Base-by-base conservation (phyloP, 2,329 filamentous ascomycete species). In the Neofusicoccum cordaticola region DNA sequence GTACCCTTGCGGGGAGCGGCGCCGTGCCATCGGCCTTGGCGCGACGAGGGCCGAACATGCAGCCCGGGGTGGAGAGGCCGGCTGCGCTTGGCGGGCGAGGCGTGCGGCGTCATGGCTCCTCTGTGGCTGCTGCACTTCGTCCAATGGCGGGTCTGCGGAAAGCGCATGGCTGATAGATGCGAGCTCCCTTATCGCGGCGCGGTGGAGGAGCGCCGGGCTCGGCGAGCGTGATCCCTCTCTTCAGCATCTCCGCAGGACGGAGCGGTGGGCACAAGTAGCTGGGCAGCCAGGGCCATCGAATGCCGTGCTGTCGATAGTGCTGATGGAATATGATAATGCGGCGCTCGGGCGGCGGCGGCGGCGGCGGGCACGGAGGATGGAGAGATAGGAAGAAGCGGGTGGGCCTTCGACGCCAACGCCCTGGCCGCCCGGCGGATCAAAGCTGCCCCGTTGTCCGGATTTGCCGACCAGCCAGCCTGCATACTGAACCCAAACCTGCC, bases 381-480 rank as follows among this genome's bases (percentile, higher is more conserved):
- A 58, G 53, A 45, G 56, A 60, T 60, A 60, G 52, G 56, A 60
- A 60, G 11, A 44, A 37, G 12, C 37, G 39, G 22, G 53, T 58
- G 53, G 53, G 34, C 15, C 41, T 57, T 3, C 19, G 19, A 19
- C 19, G 19, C 19, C 19, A 19, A 19, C 19, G 22, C 22, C 22
- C 22, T 22, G 22, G 22, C 22, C 22, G 22, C 22, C 22, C 22
- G 22, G 11, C 51, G 51, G 51, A 56, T 56, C 51, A 56, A 34
- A 56, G 37, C 37, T 3, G 8, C 5, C 6, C 52, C 52, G 52
- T 39, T 7, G n/a, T 35, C 52, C 37, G 37, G 7, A 27, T 58
- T 60, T 47, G 56, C 56, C 42, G 56, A 35, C 52, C 27, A 9
- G 8, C 41, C 41, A n/a, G 39, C 22, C 22, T 22, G 22, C 22